These are phyloP conservation scores for Magnaporthiopsis incrustans DNA, from an alignment of 2,329 filamentous ascomycete genomes.

Conservation along the genomic window DNA sequence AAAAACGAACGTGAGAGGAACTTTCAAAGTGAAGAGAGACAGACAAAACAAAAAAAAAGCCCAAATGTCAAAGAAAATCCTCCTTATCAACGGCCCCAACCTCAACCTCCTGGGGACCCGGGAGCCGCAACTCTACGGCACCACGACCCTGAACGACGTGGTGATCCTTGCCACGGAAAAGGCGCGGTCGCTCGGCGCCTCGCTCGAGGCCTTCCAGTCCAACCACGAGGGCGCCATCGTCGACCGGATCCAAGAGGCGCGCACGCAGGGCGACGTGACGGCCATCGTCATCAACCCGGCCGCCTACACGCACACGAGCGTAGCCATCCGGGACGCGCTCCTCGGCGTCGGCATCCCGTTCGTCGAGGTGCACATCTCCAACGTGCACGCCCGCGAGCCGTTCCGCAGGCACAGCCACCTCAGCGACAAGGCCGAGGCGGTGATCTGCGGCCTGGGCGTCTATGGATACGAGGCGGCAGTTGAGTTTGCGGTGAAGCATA, in stretches of 20 bases:
- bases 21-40: too few species aligned
- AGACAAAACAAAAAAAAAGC: not conserved
- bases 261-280: constrained; percentile 22
- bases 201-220: constrained; percentile 58
- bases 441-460: constrained; percentile 61
- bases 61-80: constrained; percentile 31
- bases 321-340: constrained; percentile 68
- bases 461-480: constrained; percentile 55
- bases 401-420: constrained; percentile 65
- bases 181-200: constrained; percentile 35
- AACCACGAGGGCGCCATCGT: constrained; percentile 72
- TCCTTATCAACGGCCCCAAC: constrained; percentile 76
- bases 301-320: constrained; percentile 67
- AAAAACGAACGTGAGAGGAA: not conserved
- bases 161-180: constrained; percentile 39
- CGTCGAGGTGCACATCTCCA: constrained; percentile 69
- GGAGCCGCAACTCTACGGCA: constrained; percentile 67
- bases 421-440: constrained; percentile 65
- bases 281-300: constrained; percentile 72
- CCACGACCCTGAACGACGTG: constrained; percentile 58
- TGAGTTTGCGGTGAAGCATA: constrained; percentile 40
- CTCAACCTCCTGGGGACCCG: constrained; percentile 71
- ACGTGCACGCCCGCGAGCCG: constrained; percentile 63
- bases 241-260: constrained; percentile 55
- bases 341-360: constrained; percentile 63